A percentile compares a stretch with the other conserved stretches of the same genome.
phyloP scores from a whole-genome alignment of 768 basidiomycete genomes.

The Plicaturopsis crispa region DNA sequence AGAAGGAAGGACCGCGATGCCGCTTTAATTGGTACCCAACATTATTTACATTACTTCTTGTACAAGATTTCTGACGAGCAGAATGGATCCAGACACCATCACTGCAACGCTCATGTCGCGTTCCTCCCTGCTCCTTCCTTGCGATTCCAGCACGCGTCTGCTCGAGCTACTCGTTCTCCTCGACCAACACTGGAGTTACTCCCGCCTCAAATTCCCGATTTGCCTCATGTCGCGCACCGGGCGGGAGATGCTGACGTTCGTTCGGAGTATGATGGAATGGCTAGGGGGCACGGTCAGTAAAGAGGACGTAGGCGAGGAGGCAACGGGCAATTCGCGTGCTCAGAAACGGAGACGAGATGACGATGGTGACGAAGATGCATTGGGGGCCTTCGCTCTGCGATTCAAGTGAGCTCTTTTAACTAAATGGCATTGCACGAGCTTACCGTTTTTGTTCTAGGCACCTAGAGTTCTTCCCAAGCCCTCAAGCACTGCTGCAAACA shows the following conservation, averaged over 20 bases:
- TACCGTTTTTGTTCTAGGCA: slow-evolving; percentile 39
- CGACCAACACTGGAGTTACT: slow-evolving; percentile 96
- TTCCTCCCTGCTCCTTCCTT: slow-evolving; percentile 83
- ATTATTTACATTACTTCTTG: slow-evolving; percentile 9
- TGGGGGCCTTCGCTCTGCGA: slow-evolving; percentile 79
- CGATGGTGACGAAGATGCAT: slow-evolving; percentile 72
- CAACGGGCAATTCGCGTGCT: slow-evolving; percentile 43
- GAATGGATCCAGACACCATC: slow-evolving; percentile 85
- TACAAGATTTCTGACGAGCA: not conserved
- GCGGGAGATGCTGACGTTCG: slow-evolving; percentile 88
- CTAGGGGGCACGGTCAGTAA: slow-evolving; percentile 92
- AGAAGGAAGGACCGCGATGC: slow-evolving; percentile 87
- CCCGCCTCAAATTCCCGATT: slow-evolving; percentile 76
- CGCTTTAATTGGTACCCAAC: slow-evolving; percentile 76
- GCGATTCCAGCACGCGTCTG: slow-evolving; percentile 90
- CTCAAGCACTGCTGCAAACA: slow-evolving; percentile 69
- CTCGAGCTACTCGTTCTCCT: slow-evolving; percentile 92
- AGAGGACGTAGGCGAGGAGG: slow-evolving; percentile 83
- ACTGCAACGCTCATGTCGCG: slow-evolving; percentile 76
- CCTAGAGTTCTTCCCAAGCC: slow-evolving; percentile 86
- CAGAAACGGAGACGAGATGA: slow-evolving; percentile 53
- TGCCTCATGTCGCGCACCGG: slow-evolving; percentile 91
- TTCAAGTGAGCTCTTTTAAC: slow-evolving; percentile 62
- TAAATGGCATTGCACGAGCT: not conserved
- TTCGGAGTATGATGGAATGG: slow-evolving; percentile 98